Percentiles rank a stretch among this genome's conserved stretches.
Evolutionary conservation across 805 yeast genomes (phyloP).

Genomic region (Nakazawaea wyomingensis): DNA sequence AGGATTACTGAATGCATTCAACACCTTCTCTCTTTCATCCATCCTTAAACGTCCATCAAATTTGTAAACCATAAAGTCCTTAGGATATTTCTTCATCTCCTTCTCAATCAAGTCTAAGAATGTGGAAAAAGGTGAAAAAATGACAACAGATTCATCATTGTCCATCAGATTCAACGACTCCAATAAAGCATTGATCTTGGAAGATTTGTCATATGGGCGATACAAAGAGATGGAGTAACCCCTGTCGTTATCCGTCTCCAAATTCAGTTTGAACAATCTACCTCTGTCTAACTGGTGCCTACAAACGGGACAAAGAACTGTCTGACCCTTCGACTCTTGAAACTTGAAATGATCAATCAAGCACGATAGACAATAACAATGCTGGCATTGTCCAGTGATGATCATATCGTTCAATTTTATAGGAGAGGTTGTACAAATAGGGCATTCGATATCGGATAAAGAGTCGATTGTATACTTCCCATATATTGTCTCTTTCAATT

Average conservation of each 20-base stretch:
- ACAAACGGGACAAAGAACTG: slow-evolving; percentile 72
- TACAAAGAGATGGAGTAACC: slow-evolving; percentile 32
- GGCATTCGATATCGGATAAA: slow-evolving; percentile 60
- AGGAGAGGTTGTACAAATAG: slow-evolving; percentile 74
- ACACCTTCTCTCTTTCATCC: slow-evolving; percentile 56
- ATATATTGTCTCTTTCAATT: slow-evolving; percentile 26
- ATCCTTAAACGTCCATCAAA: slow-evolving; percentile 79
- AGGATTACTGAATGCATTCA: slow-evolving; percentile 49
- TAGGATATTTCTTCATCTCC: slow-evolving; percentile 42
- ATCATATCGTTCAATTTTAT: slow-evolving; percentile 46
- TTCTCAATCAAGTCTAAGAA: slow-evolving; percentile 69
- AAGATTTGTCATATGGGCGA: slow-evolving; percentile 52
- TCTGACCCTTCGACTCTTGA: slow-evolving; percentile 40
- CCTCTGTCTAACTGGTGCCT: slow-evolving; percentile 47
- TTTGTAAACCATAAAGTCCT: slow-evolving; percentile 53
- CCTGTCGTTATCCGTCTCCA: slow-evolving; percentile 8
- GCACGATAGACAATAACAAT: slow-evolving; percentile 72
- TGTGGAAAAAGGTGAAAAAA: slow-evolving; percentile 86
- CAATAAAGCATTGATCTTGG: slow-evolving; percentile 68
- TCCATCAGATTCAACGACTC: slow-evolving; percentile 53
- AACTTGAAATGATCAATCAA: slow-evolving; percentile 69
- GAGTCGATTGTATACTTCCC: slow-evolving; percentile 24
- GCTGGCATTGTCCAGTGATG: slow-evolving; percentile 74
- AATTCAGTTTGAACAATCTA: slow-evolving; percentile 39
- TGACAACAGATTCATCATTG: slow-evolving; percentile 71